Base-by-base conservation (phyloP, 2,329 filamentous ascomycete species). In the Onygena corvina region DNA sequence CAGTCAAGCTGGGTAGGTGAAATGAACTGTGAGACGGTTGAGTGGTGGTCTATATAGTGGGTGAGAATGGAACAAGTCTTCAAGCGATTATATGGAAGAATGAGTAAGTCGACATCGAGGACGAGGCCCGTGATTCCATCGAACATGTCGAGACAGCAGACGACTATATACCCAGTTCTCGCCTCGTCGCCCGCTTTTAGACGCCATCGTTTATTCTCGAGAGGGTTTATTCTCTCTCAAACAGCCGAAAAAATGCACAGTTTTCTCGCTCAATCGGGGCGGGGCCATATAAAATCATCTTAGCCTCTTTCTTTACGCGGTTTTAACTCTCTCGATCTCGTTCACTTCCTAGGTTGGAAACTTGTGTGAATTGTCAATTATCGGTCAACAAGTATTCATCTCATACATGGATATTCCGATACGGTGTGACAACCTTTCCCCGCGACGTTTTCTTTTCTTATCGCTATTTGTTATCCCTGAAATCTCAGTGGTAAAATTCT, bases 351-450 rank as follows among this genome's bases (percentile, higher is more conserved):
- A 40, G 21, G 11, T 40, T 40, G 36, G 36, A 21, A n/a, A 2
- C 20, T 40, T 40, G 36, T 40, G 25, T 40, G 36, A 21, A 23
- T 40, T 20, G 21, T 40, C 27, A 23, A 40, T 40, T 11, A 21
- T 9, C 36, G n/a, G n/a, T n/a, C n/a, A n/a, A n/a, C 36, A 23
- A 12, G 36, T 18, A 40, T 21, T 40, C n/a, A n/a, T n/a, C n/a
- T n/a, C n/a, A n/a, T n/a, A n/a, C n/a, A 40, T 40, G 36, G 36
- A 40, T 21, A 12, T 40, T 11, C n/a, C 11, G 25, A 40, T 40
- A 40, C 36, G 36, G 36, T 12, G 36, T 18, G 11, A 40, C 36
- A 40, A 38, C 18, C 36, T 40, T 40, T 21, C 36, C 25, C 36
- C 36, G 36, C 36, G 9, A 11, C 6, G n/a, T 2, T 40, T 40